These are phyloP conservation scores for Microdochium nivale DNA, from an alignment of 2,329 filamentous ascomycete genomes.

Conservation along the genomic window DNA sequence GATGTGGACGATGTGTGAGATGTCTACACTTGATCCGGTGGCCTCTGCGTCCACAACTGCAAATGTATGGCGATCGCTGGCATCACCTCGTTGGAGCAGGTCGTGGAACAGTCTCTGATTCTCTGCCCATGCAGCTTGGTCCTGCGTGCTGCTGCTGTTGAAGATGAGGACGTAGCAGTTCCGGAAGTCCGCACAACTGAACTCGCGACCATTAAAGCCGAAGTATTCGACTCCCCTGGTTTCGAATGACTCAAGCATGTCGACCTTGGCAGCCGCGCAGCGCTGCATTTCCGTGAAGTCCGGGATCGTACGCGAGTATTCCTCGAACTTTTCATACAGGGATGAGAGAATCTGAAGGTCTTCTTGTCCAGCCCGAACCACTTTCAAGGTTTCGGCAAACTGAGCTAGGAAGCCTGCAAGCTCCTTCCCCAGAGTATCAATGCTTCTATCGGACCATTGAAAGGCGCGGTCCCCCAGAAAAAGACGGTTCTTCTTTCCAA, in stretches of 20 bases:
- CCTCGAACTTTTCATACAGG: background rate
- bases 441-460: no score
- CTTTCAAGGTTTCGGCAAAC: no score
- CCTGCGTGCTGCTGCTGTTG: background rate
- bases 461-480: no score
- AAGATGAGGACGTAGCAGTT: background rate
- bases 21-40: background rate
- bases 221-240: background rate
- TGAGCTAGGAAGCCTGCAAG: no score
- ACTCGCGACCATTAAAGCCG: background rate
- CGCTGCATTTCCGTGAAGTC: background rate
- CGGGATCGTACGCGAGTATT: background rate
- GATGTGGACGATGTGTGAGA: background rate
- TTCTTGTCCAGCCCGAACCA: no score
- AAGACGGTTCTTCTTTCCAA: no score
- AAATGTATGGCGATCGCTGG: background rate
- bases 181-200: background rate
- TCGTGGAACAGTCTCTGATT: background rate
- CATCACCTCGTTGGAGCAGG: background rate
- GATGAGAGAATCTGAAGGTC: no score
- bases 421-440: no score
- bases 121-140: background rate
- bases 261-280: background rate
- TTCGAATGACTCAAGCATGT: background rate
- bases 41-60: background rate